Evolutionary conservation across 805 yeast species (phyloP), one percentile per base, ranked within the genome.

Genomic region (Lachancea dasiensis): DNA sequence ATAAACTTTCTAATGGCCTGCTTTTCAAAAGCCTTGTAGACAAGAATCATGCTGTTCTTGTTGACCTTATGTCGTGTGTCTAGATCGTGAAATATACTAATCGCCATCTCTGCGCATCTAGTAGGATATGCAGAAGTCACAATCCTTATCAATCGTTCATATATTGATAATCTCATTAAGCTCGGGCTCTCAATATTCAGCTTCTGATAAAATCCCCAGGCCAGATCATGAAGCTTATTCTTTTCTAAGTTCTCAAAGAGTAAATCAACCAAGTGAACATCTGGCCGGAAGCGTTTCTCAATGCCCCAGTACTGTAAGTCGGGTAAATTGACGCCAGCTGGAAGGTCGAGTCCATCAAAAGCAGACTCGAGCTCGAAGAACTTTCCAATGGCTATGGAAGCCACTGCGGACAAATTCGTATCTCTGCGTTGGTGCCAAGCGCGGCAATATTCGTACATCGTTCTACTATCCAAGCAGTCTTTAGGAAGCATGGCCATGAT

Each of bases 21-120:
- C 24, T 41, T 50, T 19, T 44, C 43, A 27, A 54, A 54, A 4
- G 60, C 50, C 40, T 47, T 46, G 32, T 55, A 56, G 6, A 52
- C 42, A 18, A 54, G 26, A 5, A 51, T 29, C 19, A 55, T 18
- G 3, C 50, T 43, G 15, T 17, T 28, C 24, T 38, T 38, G 30
- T 17, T 33, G 30, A 43, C 38, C 20, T 32, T 39, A 36, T 52
- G 51, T 23, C 44, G 45, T 41, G 47, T 50, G 10, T 43, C 48
- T 17, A 48, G 9, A 32, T 55, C 56, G 3, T 31, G 11, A 27
- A 32, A 38, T 13, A 38, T 9, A 10, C 17, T 10, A 3, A 28
- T 15, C 10, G 38, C 41, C 26, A 24, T 19, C 10, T 19, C n/a
- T 10, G 36, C 26, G 32, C 40, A 28, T 13, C 7, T 17, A 9